Percentiles rank a stretch among this genome's conserved stretches.
These are phyloP conservation scores for Boletus insuetus DNA, from an alignment of 768 basidiomycete genomes.

Conservation along the genomic window DNA sequence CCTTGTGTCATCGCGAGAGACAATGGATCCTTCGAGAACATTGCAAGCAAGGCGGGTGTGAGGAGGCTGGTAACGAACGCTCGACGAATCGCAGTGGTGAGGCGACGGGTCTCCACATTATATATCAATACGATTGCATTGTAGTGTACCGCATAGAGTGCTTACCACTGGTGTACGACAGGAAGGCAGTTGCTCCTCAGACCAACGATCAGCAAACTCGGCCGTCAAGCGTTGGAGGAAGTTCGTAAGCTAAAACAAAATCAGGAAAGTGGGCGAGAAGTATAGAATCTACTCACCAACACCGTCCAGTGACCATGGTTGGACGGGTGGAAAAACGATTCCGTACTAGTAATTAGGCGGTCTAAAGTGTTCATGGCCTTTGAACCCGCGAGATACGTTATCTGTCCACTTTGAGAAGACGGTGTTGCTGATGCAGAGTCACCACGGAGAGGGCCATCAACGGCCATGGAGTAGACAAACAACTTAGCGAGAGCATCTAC, in stretches of 20 bases:
- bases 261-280: constrained; percentile 5
- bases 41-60: constrained; percentile 85
- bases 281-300: constrained; percentile 14
- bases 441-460: constrained; percentile 65
- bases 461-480: constrained; percentile 85
- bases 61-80: constrained; percentile 79
- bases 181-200: constrained; percentile 69
- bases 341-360: constrained; percentile 85
- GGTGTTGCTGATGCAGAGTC: constrained; percentile 59
- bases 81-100: constrained; percentile 78
- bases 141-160: background rate
- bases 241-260: constrained; percentile 56
- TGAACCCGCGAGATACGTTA: constrained; percentile 74
- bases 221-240: constrained; percentile 75
- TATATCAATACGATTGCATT: background rate
- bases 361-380: constrained; percentile 86
- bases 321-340: constrained; percentile 94
- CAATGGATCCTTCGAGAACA: constrained; percentile 84
- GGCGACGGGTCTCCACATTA: constrained; percentile 55
- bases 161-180: constrained; percentile 78
- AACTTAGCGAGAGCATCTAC: constrained; percentile 78
- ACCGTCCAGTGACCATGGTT: constrained; percentile 84
- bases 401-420: constrained; percentile 48
- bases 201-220: constrained; percentile 78
- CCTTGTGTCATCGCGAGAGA: constrained; percentile 82